Evolutionary conservation across 2,329 filamentous ascomycete genomes (phyloP), one percentile per base, ranked within the genome.

Genomic region (Talaromyces albobiverticillius): DNA sequence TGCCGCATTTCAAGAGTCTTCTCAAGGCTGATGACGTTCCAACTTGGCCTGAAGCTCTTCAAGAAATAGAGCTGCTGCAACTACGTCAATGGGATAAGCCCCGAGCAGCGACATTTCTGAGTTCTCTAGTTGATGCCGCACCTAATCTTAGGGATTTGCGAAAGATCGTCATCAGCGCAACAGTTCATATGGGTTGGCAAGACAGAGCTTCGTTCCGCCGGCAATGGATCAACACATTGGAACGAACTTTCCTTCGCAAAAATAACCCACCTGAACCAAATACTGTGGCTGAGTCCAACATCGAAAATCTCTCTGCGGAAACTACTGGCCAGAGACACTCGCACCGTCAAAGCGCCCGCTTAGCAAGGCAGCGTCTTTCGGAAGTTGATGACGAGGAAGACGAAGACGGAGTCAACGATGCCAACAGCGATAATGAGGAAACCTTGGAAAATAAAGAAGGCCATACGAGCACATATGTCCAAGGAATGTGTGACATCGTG

Each of bases 141-240:
- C 75, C 79, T 1, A 71, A 80, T 2, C 69, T 97, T 20, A 82
- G 79, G 0, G 75, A 84, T 55, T 79, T 97, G 22, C 85, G 90
- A 8, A 78, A 80, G 41, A 74, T 96, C 10, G 79, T 82, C 1
- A 82, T 96, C 60, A 89, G 87, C 63, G 86, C 87, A 1, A 93
- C 90, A 69, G 77, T 96, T 46, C 84, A 92, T 64, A 85, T 88
- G 23, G 77, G 79, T 10, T 96, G 91, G 89, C 86, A 90, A 57
- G 84, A 90, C 65, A 84, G 93, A 40, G 88, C 88, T 16, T 80
- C 81, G n/a, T 86, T 96, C 64, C 83, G 92, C 36, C 84, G 87
- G 60, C 82, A 83, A 59, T 95, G 91, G 89, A 85, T 85, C 47
- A 77, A 81, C n/a, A 85, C 79, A 58, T 75, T 96, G 49, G 81